phyloP scores from a whole-genome alignment of 805 yeast genomes.

The Starmerella apis region DNA sequence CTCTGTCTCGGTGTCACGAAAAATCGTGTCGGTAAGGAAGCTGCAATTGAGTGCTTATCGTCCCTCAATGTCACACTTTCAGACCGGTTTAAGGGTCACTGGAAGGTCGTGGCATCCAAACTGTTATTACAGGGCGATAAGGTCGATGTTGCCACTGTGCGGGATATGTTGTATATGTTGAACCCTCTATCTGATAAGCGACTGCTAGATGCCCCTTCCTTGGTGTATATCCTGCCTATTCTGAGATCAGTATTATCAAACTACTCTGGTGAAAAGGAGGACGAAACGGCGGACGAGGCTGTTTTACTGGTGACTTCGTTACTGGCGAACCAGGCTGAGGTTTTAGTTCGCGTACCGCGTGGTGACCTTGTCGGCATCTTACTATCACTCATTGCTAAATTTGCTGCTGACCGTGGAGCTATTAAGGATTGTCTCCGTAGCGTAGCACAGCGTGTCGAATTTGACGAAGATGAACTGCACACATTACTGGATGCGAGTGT shows the following conservation, averaged over 20 bases:
- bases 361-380: constrained; percentile 50
- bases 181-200: constrained; percentile 65
- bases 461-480: constrained; percentile 49
- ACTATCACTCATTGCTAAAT: constrained; percentile 48
- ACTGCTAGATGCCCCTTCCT: constrained; percentile 55
- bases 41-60: constrained; percentile 40
- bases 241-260: constrained; percentile 48
- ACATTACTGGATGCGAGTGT: constrained; percentile 41
- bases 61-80: constrained; percentile 44
- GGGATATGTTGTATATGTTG: constrained; percentile 63
- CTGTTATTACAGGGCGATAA: constrained; percentile 42
- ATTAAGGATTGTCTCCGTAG: constrained; percentile 77
- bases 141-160: constrained; percentile 31
- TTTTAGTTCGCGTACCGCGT: constrained; percentile 56
- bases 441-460: constrained; percentile 61
- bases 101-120: constrained; percentile 52
- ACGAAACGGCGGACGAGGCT: constrained; percentile 61
- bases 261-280: constrained; percentile 13
- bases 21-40: constrained; percentile 33
- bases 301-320: constrained; percentile 70
- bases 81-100: constrained; percentile 39
- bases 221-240: constrained; percentile 68
- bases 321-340: constrained; percentile 40
- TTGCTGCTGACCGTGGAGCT: constrained; percentile 68
- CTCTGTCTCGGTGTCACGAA: constrained; percentile 39